phyloP scores from a whole-genome alignment of 2,329 filamentous ascomycete genomes.

The Colletotrichum somersetense region DNA sequence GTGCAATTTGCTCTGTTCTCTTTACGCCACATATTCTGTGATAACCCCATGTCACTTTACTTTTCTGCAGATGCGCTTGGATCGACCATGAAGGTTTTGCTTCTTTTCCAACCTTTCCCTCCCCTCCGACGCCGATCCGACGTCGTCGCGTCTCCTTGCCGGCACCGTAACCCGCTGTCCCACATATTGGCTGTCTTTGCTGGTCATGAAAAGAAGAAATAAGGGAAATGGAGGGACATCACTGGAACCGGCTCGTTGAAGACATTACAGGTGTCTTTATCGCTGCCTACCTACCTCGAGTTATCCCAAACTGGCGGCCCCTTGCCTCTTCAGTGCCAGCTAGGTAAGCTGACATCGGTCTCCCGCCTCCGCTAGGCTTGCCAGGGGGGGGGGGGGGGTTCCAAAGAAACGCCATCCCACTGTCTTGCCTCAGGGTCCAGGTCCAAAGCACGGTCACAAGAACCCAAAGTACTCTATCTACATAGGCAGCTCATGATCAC shows the following conservation, averaged over 20 bases:
- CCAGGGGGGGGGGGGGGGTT: constrained; percentile 5
- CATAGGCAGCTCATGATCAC: constrained; percentile 10
- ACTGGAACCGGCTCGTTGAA: not conserved
- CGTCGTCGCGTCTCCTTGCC: not conserved
- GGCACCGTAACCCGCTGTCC: not conserved
- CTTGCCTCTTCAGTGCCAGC: not conserved
- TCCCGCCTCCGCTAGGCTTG: constrained; percentile 26
- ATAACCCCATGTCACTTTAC: not conserved
- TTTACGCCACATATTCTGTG: not conserved
- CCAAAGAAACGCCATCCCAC: constrained; percentile 39
- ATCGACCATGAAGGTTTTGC: constrained; percentile 16
- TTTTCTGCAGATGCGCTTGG: constrained; percentile 15
- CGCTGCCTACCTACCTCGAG: not conserved
- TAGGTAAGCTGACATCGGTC: not conserved
- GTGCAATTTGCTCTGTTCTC: not conserved
- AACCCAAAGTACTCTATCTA: not conserved
- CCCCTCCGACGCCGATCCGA: constrained; percentile 15
- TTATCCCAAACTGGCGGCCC: not conserved
- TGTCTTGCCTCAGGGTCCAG: constrained; percentile 33
- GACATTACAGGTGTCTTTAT: not conserved
- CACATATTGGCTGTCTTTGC: not conserved
- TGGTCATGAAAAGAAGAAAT: not conserved
- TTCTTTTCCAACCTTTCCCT: constrained; percentile 11
- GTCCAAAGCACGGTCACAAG: constrained; percentile 24
- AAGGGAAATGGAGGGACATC: not conserved